Percentiles rank a stretch among this genome's conserved stretches.
These are phyloP conservation scores for Kalmusia sp. DNA, from an alignment of 2,329 filamentous ascomycete species.

Conservation along the genomic window DNA sequence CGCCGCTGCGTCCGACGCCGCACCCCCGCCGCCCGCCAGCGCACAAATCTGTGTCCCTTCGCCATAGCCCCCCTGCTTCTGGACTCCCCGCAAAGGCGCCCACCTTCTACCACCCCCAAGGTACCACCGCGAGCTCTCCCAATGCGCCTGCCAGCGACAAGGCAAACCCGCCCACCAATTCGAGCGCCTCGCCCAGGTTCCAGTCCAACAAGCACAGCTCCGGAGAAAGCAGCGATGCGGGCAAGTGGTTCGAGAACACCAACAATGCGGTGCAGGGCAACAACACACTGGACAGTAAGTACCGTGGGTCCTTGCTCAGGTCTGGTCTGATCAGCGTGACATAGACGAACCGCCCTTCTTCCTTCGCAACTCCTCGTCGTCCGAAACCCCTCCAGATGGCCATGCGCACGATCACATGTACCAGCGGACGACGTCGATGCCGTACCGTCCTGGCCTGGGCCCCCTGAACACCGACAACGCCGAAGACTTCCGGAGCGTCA, in stretches of 20 bases:
- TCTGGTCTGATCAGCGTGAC: conserved; percentile 9
- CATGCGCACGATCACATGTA: conserved; percentile 25
- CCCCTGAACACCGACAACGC: conserved; percentile 63
- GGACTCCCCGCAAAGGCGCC: conserved; percentile 1
- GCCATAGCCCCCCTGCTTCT: conserved; percentile 44
- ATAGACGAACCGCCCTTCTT: conserved; percentile 54
- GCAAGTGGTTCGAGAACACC: conserved; percentile 59
- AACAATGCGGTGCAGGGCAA: conserved; percentile 53
- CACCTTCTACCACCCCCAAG: conserved; percentile 11
- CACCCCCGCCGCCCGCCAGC: conserved; percentile 54
- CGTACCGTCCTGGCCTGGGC: conserved; percentile 48
- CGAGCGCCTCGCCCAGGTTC: conserved; percentile 45
- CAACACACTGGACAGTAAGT: conserved; percentile 52
- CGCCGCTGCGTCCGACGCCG: conserved; percentile 8
- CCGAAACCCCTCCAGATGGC: conserved; percentile 50
- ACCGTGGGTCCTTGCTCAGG: not conserved
- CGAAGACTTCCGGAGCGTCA: conserved; percentile 81
- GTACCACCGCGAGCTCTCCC: conserved; percentile 29
- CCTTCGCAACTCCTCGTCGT: conserved; percentile 54
- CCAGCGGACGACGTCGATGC: conserved; percentile 24
- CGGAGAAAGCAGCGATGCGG: conserved; percentile 59
- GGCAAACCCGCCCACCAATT: conserved; percentile 51
- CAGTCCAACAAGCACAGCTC: conserved; percentile 51
- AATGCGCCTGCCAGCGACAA: conserved; percentile 38
- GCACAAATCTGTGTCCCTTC: conserved; percentile 55